Conservation (phyloP, 139 green algal species). For the Chlorella sp. region DNA sequence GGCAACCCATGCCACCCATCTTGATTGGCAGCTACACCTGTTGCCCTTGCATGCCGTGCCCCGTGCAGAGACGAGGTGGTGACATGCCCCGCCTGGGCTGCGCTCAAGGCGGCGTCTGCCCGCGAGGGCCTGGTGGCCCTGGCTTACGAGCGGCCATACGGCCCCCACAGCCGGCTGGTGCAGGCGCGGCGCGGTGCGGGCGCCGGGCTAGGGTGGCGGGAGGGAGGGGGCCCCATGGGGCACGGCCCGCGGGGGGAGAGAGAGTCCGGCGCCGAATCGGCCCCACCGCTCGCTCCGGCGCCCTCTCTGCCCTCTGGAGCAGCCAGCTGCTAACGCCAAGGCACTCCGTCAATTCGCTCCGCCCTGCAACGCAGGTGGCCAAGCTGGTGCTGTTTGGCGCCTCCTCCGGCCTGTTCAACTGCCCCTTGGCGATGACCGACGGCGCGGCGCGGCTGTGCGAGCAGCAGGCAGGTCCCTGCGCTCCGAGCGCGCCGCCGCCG, state of each 20-base stretch:
- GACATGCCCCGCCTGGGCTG: not conserved
- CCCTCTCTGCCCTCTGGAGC: not conserved
- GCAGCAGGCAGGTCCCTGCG: too few relatives aligned
- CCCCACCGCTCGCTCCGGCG: not conserved
- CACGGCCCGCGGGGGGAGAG: not conserved
- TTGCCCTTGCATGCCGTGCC: not conserved
- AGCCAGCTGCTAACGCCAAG: not conserved
- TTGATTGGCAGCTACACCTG: not conserved
- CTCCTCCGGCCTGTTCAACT: constrained; percentile 31
- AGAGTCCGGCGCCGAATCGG: not conserved
- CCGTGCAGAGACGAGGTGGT: not conserved
- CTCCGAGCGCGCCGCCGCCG: too few relatives aligned
- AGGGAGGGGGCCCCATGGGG: not conserved
- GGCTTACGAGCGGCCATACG: constrained; percentile 25
- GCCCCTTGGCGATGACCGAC: constrained; percentile 33
- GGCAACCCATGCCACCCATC: not conserved
- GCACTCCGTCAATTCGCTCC: not conserved
- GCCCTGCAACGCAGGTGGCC: constrained; percentile 4
- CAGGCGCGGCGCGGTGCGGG: not conserved
- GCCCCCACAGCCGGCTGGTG: not conserved
- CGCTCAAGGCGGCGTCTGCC: constrained; percentile 12
- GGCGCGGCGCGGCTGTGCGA: constrained; percentile 22
- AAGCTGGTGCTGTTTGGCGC: constrained; percentile 30
- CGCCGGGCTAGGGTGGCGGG: not conserved
- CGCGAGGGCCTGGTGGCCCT: constrained; percentile 23